Conservation (phyloP, 2,329 filamentous ascomycete genomes). For the Epichloe baconii region DNA sequence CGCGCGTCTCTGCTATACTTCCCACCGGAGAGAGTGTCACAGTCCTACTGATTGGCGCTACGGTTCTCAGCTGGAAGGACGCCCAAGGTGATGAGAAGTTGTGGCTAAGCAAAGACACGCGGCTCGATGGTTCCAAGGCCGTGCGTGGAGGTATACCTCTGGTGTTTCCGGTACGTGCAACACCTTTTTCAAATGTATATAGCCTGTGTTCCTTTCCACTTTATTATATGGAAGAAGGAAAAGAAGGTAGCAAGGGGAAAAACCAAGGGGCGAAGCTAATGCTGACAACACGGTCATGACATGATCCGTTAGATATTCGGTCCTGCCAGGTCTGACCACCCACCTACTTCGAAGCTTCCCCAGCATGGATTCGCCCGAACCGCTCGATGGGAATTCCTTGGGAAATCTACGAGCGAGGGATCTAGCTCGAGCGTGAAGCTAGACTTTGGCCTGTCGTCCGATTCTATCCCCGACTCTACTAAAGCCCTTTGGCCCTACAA, state of each 20-base stretch:
- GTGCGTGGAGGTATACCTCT: conserved; percentile 86
- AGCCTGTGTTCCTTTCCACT: background rate
- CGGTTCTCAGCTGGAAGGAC: conserved; percentile 87
- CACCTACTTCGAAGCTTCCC: conserved; percentile 65
- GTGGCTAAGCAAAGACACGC: conserved; percentile 69
- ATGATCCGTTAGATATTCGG: conserved; percentile 59
- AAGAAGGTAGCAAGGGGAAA: background rate
- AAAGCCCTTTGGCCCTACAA: conserved; percentile 69
- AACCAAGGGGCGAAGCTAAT: background rate
- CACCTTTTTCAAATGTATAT: background rate
- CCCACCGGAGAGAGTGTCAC: conserved; percentile 79
- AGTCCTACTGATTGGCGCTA: conserved; percentile 82
- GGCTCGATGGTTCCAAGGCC: conserved; percentile 75
- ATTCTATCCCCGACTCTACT: conserved; percentile 54
- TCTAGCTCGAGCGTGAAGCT: conserved; percentile 67
- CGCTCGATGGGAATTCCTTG: conserved; percentile 85
- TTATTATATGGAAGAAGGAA: background rate
- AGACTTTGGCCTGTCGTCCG: conserved; percentile 79
- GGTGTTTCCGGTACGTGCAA: conserved; percentile 67
- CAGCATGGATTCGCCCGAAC: conserved; percentile 94
- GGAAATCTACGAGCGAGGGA: conserved; percentile 52
- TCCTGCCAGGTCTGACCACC: conserved; percentile 60
- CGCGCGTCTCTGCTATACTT: conserved; percentile 63
- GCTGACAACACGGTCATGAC: background rate
- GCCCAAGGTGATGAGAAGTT: conserved; percentile 67